Evolutionary conservation across 768 basidiomycete genomes (phyloP), one percentile per base, ranked within the genome.

Genomic region (Lactifluus volemus): DNA sequence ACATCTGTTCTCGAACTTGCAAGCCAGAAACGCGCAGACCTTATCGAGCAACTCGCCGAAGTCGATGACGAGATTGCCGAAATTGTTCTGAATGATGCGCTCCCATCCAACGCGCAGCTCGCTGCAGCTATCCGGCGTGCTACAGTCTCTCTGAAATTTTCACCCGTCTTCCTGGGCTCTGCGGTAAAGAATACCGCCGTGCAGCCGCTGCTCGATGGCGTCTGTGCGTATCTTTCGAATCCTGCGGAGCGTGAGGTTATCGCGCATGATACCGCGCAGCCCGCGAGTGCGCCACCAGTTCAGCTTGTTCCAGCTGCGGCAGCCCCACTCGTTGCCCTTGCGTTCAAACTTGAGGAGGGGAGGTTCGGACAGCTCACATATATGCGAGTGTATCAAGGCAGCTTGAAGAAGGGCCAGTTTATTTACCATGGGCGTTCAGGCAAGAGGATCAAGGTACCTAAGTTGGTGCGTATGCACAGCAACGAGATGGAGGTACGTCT

Each of bases 341-440:
- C 97, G 12, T 99, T 99, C 82, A 99, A 99, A 77, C 78, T 99
- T 49, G 97, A 99, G 73, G 97, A 99, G 76, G 95, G 96, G 4
- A 81, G 91, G 25, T 99, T 91, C 70, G 97, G 97, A 10, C 97
- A 99, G 73, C 75, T 99, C 70, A 99, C 97, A 0, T 99, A 99
- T 73, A 94, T 99, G 85, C 80, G 97, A 19, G 90, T 99, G 58
- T 99, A 99, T 69, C 97, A 98, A 72, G 97, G 97, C 34, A 90
- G 84, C 42, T 73, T 99, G 72, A 93, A 86, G 76, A 89, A 90
- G 74, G 84, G 90, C 2, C 82, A 80, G 64, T 79, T 85, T 60
- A 93, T 99, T 67, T 93, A 80, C 75, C 97, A 98, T 69, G 92
- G 89, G 9, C 80, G 95, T 44, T 93, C 94, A 21, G 96, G 95